Base-by-base conservation (phyloP, 2,329 filamentous ascomycete genomes). In the Aspergillus nomiae region DNA sequence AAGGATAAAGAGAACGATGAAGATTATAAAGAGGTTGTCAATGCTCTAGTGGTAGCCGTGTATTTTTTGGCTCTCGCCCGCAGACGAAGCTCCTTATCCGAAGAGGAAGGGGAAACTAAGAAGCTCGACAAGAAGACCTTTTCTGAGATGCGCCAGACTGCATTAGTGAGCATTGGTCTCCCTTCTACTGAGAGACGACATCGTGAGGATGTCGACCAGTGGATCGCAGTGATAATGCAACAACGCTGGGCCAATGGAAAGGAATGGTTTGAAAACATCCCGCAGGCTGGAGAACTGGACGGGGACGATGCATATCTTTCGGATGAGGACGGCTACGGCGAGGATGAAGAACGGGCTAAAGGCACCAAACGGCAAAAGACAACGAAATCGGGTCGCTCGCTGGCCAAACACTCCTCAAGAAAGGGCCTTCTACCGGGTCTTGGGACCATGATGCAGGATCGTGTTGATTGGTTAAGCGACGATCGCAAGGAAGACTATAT, bases 261-360 rank as follows among this genome's bases (percentile, higher is more conserved):
- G 58, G 88, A 91, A 70, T 92, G 90, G 90, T 91, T 91, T 63
- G 78, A 83, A 32, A 87, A 90, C 66, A 82, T 83, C 50, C 78
- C 79, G 9, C 70, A 69, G 65, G 77, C 76, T 9, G 77, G 70
- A 4, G 76, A 74, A 28, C 62, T 77, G 11, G 71, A 75, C 45
- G 74, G 72, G 1, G 76, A 78, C 48, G 74, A 71, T 5, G 71
- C 73, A n/a, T 70, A 73, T 32, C 60, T 72, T 24, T 76, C 70
- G 14, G 77, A 77, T 11, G 75, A 69, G 3, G 74, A 73, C 30
- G 76, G 74, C 0, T 76, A 75, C n/a, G 71, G 69, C 48, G 73
- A 75, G 11, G 70, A 73, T 9, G 71, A 73, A n/a, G 77, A 77
- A 53, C 67, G 68, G 43, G 65, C 66, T 2, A 69, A 66, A 28